Percentiles rank a stretch among this genome's conserved stretches.
These are phyloP conservation scores for Thalassiosira hispida DNA, from an alignment of 352 stramenopile genomes.

Conservation along the genomic window DNA sequence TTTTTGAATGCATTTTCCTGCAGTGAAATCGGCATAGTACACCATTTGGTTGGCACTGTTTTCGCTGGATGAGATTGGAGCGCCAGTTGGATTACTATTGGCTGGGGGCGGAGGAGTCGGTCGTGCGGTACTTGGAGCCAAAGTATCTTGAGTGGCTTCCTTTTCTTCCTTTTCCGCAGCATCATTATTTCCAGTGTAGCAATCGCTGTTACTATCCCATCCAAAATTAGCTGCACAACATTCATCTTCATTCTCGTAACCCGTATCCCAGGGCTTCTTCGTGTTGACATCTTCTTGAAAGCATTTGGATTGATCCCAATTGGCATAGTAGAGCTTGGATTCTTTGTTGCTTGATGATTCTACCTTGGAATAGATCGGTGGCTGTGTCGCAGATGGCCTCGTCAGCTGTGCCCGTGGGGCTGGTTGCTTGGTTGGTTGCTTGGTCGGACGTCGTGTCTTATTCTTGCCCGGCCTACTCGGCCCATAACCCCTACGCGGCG, in stretches of 20 bases:
- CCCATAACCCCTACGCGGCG: too few relatives aligned
- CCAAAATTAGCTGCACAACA: conserved; percentile 15
- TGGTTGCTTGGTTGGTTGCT: too few relatives aligned
- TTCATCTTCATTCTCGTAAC: conserved; percentile 6
- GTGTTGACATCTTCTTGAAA: conserved; percentile 12
- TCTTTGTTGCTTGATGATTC: not conserved
- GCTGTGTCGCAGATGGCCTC: not conserved
- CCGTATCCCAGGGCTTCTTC: conserved; percentile 15
- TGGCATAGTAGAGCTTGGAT: conserved; percentile 19
- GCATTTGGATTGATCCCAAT: conserved; percentile 18
- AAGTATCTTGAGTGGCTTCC: not conserved
- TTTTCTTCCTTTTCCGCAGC: too few relatives aligned
- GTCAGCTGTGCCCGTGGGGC: too few relatives aligned
- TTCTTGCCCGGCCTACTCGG: too few relatives aligned
- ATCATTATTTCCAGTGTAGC: not conserved
- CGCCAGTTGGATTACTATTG: not conserved
- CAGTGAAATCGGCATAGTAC: conserved; percentile 19
- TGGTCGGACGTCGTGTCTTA: too few relatives aligned
- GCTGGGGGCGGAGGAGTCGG: conserved; percentile 3
- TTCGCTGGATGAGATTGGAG: not conserved
- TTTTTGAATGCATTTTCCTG: not conserved
- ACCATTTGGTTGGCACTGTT: not conserved
- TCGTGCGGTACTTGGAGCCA: too few relatives aligned
- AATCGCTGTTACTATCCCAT: conserved; percentile 8
- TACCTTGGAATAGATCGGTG: not conserved